Evolutionary conservation across 345 rosid genomes (phyloP).

Genomic region (Eucalyptus regnans): DNA sequence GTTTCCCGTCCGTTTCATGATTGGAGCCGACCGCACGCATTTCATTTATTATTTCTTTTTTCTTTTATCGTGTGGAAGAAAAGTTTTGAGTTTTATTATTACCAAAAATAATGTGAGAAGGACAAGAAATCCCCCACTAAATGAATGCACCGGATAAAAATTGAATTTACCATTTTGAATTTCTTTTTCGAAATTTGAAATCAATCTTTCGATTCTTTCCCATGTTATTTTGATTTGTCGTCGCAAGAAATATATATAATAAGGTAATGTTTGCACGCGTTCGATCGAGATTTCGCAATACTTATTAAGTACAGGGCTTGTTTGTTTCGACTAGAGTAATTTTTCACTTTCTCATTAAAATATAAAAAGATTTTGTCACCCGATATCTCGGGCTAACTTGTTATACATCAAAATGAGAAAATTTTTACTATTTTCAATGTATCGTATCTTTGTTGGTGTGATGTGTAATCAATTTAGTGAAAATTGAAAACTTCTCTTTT

Average conservation of each 20-base stretch:
- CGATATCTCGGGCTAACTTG: accelerated
- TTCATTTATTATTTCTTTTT: background rate
- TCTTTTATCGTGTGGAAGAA: background rate
- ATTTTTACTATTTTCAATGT: accelerated
- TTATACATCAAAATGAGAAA: background rate
- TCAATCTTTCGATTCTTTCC: background rate
- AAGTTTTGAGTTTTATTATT: background rate
- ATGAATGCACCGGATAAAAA: background rate
- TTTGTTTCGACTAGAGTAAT: background rate
- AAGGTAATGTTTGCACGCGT: accelerated
- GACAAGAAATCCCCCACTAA: background rate
- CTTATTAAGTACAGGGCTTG: background rate
- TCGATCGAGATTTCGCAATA: background rate
- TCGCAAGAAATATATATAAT: background rate
- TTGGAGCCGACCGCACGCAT: background rate
- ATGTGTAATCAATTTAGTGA: background rate
- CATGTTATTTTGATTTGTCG: accelerated
- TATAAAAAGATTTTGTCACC: background rate
- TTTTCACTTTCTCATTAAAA: background rate
- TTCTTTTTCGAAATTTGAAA: background rate
- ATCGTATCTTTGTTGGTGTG: background rate
- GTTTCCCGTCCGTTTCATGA: background rate
- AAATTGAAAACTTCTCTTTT: background rate
- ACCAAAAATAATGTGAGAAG: background rate
- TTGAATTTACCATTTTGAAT: background rate